Base-by-base conservation (phyloP, 2,329 filamentous ascomycete species). In the Venturia pyrina region DNA sequence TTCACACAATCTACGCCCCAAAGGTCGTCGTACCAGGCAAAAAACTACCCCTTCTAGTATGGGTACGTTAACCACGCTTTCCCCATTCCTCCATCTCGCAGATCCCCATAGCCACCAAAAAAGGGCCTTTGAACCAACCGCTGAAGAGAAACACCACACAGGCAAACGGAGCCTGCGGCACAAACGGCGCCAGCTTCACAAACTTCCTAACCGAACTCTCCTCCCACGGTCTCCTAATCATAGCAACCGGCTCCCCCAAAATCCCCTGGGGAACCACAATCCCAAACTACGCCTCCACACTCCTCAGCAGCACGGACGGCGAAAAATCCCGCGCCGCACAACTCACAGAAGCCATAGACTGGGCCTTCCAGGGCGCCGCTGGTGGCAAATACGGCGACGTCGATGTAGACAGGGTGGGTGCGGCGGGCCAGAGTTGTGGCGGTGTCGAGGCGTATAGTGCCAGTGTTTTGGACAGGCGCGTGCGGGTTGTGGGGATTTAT, bases 151-250 rank as follows among this genome's bases (percentile, higher is more conserved):
- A 28, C 28, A 28, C 28, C 28, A 4, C 4, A 53, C 24, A 56
- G 50, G 64, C 21, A 28, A 66, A 66, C n/a, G 65, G 65, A 3
- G 65, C 65, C 41, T 66, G 65, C 48, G 43, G 19, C 15, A 66
- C n/a, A n/a, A 48, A 66, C 43, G 65, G 65, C 32, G 32, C 61
- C 19, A 62, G 8, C 13, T 66, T 65, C 44, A 8, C 60, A 17
- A 66, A 66, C 37, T 66, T 66, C 61, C 61, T 66, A 11, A 65
- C 65, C 41, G 65, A 66, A 57, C 66, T 66, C 32, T 64, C 65
- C 24, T 40, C 28, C 32, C 48, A 65, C 41, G 65, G 65, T 11
- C 8, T 66, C 37, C 24, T 66, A 13, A 60, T 66, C 19, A 17
- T 66, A 7, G 65, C 65, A 2, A 66, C 66, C 21, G 65, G 65